phyloP scores from a whole-genome alignment of 1,284 basidiomycete species.

The Leccinum pachyderme region DNA sequence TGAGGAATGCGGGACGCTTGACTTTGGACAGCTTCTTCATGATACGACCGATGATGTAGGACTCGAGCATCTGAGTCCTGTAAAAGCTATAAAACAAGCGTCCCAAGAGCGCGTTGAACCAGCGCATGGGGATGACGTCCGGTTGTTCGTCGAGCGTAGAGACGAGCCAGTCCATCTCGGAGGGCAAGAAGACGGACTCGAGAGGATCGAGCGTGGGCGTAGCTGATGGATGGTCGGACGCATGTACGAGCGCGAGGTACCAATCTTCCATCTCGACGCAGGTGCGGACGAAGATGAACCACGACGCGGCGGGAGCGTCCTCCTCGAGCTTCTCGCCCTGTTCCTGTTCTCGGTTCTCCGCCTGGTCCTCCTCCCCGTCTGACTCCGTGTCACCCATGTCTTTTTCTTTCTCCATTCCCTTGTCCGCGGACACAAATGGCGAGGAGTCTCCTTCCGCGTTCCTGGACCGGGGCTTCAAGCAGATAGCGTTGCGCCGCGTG shows the following conservation, averaged over 20 bases:
- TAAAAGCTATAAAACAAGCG: constrained; percentile 93
- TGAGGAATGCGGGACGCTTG: constrained; percentile 83
- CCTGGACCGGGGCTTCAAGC: constrained; percentile 56
- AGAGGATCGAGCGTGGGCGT: constrained; percentile 56
- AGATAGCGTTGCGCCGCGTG: constrained; percentile 84
- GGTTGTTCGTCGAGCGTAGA: constrained; percentile 86
- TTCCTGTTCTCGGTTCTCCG: constrained; percentile 45
- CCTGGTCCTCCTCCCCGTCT: constrained; percentile 30
- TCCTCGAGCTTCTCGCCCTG: constrained; percentile 46
- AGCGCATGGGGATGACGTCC: constrained; percentile 94
- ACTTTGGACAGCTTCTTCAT: constrained; percentile 94
- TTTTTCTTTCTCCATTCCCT: constrained; percentile 24
- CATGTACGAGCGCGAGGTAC: constrained; percentile 87
- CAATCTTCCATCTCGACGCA: constrained; percentile 94
- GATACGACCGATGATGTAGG: constrained; percentile 82
- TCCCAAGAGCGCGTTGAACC: constrained; percentile 93
- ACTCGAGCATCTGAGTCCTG: constrained; percentile 77
- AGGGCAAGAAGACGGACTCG: constrained; percentile 64
- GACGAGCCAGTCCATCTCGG: constrained; percentile 85
- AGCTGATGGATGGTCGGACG: constrained; percentile 57
- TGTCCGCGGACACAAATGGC: constrained; percentile 43
- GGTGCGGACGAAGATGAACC: constrained; percentile 87
- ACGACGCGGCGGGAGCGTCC: constrained; percentile 56
- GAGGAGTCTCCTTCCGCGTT: constrained; percentile 33
- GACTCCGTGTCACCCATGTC: not conserved